phyloP scores from a whole-genome alignment of 2,329 filamentous ascomycete species.

The Neofusicoccum umdonicola region DNA sequence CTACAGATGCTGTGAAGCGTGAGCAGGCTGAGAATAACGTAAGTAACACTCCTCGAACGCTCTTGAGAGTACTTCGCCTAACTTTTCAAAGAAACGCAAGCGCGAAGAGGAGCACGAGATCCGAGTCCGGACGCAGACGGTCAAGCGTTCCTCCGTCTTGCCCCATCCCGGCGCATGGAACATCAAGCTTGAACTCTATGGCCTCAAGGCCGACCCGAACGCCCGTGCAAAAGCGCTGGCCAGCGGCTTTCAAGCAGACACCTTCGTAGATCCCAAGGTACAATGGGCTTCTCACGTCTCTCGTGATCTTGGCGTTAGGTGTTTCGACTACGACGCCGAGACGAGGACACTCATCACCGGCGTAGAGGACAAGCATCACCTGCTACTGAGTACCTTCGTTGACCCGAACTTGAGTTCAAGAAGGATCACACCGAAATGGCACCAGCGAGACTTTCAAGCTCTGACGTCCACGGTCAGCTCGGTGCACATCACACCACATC shows the following conservation, averaged over 20 bases:
- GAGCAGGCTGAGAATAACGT: constrained; percentile 21
- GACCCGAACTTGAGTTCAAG: constrained; percentile 2
- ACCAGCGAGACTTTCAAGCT: background rate
- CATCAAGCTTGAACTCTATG: constrained; percentile 2
- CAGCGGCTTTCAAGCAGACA: background rate
- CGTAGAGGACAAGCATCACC: background rate
- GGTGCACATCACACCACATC: constrained; percentile 4
- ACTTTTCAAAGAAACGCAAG: constrained; percentile 4
- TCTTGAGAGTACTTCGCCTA: background rate
- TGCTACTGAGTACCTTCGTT: constrained; percentile 12
- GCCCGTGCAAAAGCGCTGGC: constrained; percentile 14
- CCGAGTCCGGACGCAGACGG: background rate
- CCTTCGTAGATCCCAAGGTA: background rate
- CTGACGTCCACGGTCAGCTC: constrained; percentile 3
- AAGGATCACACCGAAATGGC: constrained; percentile 4
- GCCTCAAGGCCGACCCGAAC: constrained; percentile 1
- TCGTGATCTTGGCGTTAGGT: background rate
- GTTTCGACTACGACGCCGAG: constrained; percentile 15
- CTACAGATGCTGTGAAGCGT: constrained; percentile 36
- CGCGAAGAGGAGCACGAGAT: constrained; percentile 1
- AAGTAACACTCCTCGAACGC: background rate
- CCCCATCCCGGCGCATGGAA: constrained; percentile 6
- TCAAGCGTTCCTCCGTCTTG: constrained; percentile 9
- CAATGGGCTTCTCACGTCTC: background rate
- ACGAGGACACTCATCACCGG: constrained; percentile 9